These are phyloP conservation scores for Catenaria anguillulae DNA, from an alignment of 371 early-diverging fungal genomes.

Conservation along the genomic window DNA sequence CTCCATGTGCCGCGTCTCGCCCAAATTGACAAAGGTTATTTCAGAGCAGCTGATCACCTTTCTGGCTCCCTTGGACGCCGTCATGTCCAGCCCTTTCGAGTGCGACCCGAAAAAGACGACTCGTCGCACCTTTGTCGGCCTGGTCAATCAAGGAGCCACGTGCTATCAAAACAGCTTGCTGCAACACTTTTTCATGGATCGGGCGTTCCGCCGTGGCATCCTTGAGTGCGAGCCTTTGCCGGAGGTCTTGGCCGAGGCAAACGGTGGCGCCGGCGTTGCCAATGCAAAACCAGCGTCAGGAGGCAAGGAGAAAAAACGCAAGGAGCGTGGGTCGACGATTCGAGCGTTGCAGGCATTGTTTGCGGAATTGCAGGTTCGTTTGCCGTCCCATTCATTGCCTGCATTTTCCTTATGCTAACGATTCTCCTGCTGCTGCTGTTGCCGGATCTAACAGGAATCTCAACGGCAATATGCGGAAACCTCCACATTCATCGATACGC, in stretches of 20 bases:
- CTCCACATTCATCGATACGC: constrained; percentile 27
- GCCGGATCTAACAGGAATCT: too few relatives aligned
- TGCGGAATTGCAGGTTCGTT: constrained; percentile 28
- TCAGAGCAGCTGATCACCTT: too few relatives aligned
- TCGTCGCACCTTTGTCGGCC: constrained; percentile 22
- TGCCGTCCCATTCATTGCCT: too few relatives aligned
- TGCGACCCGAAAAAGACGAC: background rate
- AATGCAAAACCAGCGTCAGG: background rate
- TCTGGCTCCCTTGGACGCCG: too few relatives aligned
- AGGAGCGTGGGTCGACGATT: too few relatives aligned
- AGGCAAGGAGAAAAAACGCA: too few relatives aligned
- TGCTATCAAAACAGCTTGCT: constrained; percentile 45
- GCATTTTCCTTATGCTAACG: too few relatives aligned
- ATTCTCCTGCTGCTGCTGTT: too few relatives aligned
- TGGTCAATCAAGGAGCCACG: constrained; percentile 41
- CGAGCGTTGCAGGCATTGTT: constrained; percentile 17
- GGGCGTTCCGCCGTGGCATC: constrained; percentile 23
- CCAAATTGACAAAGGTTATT: too few relatives aligned
- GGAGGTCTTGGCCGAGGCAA: background rate
- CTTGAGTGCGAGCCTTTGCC: constrained; percentile 11
- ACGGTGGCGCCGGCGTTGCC: background rate
- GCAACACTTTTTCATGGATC: constrained; percentile 42
- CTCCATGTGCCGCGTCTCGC: too few relatives aligned
- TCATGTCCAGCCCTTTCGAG: background rate
- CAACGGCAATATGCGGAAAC: constrained; percentile 14